Evolutionary conservation across 2,329 filamentous ascomycete genomes (phyloP).

Genomic region (Beauveria australis): DNA sequence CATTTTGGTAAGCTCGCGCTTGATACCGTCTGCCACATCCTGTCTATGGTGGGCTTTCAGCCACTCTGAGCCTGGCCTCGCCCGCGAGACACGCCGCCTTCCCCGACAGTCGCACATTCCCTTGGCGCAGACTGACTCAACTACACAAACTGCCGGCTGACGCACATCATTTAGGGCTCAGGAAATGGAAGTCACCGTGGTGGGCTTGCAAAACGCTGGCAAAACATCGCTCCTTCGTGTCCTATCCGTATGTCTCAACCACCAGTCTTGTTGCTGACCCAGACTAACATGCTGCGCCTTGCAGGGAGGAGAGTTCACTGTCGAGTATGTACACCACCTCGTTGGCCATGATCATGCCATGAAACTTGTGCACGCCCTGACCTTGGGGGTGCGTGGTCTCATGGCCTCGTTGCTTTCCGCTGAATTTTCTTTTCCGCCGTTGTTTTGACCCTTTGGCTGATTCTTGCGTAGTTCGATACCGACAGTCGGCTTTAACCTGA

Average conservation of each 20-base stretch:
- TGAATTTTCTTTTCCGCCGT: neutral
- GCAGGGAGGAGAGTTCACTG: slow-evolving; percentile 94
- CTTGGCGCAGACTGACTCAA: neutral
- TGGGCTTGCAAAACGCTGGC: slow-evolving; percentile 94
- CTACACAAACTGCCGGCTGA: neutral
- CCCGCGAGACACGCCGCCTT: neutral
- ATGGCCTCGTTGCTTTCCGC: neutral
- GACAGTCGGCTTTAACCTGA: slow-evolving; percentile 98
- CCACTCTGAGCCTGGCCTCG: neutral
- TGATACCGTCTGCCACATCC: neutral
- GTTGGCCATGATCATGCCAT: neutral
- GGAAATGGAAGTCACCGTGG: slow-evolving; percentile 99
- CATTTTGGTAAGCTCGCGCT: slow-evolving; percentile 71
- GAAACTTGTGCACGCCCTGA: neutral
- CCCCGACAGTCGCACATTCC: neutral
- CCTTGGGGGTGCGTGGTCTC: neutral
- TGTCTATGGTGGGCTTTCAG: neutral
- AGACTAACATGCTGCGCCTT: slow-evolving; percentile 14
- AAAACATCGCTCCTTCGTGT: slow-evolving; percentile 94
- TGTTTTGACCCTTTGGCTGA: slow-evolving; percentile 26
- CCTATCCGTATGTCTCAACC: slow-evolving; percentile 66
- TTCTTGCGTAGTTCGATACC: slow-evolving; percentile 74
- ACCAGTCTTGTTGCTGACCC: slow-evolving; percentile 6
- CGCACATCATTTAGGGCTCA: slow-evolving; percentile 62
- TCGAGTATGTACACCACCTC: slow-evolving; percentile 68